Evolutionary conservation across 768 basidiomycete genomes (phyloP), one percentile per base, ranked within the genome.

Genomic region (Lactifluus subvellereus): DNA sequence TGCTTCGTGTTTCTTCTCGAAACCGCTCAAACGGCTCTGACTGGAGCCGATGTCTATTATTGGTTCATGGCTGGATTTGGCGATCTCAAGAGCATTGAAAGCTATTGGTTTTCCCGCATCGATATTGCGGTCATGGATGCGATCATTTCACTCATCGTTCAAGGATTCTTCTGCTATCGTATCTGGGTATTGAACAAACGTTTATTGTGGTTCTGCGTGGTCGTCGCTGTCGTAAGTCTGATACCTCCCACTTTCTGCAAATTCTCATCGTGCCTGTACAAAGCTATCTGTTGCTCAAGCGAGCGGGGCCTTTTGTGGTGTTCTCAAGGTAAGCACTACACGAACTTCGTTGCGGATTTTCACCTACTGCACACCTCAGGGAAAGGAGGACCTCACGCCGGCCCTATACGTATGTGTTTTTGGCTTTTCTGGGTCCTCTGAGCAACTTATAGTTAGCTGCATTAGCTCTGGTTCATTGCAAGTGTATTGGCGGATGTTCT

Each of bases 11-110:
- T 57, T 20, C 48, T 63, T 32, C 6, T 55, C 11, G 59, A 64
- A 38, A 50, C 59, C 13, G 52, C 5, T 7, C 62, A 64, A 42
- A 64, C 62, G 2, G 59, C 59, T 14, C 54, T 64, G 9, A 64
- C 52, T 16, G 62, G 58, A 2, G 57, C 43, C 6, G 62, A 64
- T 16, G 16, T 60, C 51, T 64, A 60, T n/a, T 60, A 64, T 47
- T 64, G 62, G 62, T 63, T 63, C 50, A 57, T 57, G 10, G 57
- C 1, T 8, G 62, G 62, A 16, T 63, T 63, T n/a, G 62, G 62
- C 35, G 35, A 59, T 37, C 2, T 59, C 1, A 22, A 59, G 2
- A 30, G 62, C 37, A 49, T 63, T 48, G 43, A n/a, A 16, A 48
- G 59, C 22, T 47, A 52, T 7, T n/a, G 27, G 8, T 53, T 63